A percentile compares a stretch with the other conserved stretches of the same genome.
Evolutionary conservation across 75 land plant species (phyloP).

Genomic region (Gnetum montanum): DNA sequence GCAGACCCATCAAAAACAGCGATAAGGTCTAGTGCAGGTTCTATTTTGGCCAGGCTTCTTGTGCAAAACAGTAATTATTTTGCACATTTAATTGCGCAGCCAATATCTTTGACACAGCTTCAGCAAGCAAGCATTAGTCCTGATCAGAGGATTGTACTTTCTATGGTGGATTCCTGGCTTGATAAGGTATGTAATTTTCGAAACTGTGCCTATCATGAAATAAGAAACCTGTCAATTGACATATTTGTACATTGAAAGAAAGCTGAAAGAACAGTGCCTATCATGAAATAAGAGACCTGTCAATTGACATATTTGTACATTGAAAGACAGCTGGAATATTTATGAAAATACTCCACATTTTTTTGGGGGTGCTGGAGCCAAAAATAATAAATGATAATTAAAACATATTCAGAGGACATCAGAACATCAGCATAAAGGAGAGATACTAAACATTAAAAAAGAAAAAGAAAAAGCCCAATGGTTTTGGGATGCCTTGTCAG

Average conservation of each 20-base stretch:
- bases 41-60: conserved; percentile 88
- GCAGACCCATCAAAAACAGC: conserved; percentile 55
- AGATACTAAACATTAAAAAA: too few relatives aligned
- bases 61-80: conserved; percentile 86
- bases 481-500: too few relatives aligned
- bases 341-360: too few relatives aligned
- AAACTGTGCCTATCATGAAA: neutral
- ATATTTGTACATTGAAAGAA: neutral
- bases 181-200: conserved; percentile 65
- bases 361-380: too few relatives aligned
- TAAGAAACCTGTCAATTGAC: neutral
- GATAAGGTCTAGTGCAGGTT: conserved; percentile 74
- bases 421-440: too few relatives aligned
- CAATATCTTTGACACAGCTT: conserved; percentile 45
- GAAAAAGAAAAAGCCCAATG: too few relatives aligned
- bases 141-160: conserved; percentile 65
- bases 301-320: too few relatives aligned
- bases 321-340: too few relatives aligned
- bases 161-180: conserved; percentile 88
- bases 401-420: too few relatives aligned
- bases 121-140: conserved; percentile 45
- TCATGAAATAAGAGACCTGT: too few relatives aligned
- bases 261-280: too few relatives aligned
- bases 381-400: too few relatives aligned
- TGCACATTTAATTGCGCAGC: conserved; percentile 72